Evolutionary conservation across 768 basidiomycete genomes (phyloP).

Genomic region (Lactifluus volemus): DNA sequence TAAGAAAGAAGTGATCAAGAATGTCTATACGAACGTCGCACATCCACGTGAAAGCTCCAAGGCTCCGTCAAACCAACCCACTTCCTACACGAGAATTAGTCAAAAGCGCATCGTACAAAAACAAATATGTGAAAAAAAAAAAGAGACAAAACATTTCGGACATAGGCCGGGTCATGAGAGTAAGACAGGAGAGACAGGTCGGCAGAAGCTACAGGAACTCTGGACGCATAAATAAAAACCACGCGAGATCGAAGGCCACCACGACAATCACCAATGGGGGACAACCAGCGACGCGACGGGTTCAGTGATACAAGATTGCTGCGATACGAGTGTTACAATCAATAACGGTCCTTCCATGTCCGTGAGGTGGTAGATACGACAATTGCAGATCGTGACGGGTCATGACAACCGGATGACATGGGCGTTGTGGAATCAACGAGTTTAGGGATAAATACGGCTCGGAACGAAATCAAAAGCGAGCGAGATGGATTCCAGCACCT

Average conservation of each 20-base stretch:
- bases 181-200: not conserved
- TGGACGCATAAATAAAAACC: constrained; percentile 11
- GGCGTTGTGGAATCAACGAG: constrained; percentile 9
- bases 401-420: constrained; percentile 16
- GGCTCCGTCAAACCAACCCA: not conserved
- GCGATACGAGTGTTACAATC: constrained; percentile 15
- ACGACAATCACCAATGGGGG: not conserved
- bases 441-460: constrained; percentile 15
- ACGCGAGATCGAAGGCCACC: constrained; percentile 7
- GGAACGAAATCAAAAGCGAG: constrained; percentile 13
- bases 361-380: constrained; percentile 21
- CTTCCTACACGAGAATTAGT: constrained; percentile 4
- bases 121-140: not conserved
- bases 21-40: constrained; percentile 4
- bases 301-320: constrained; percentile 16
- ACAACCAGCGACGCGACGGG: constrained; percentile 3
- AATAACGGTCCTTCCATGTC: constrained; percentile 19
- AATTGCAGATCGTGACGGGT: constrained; percentile 21
- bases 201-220: constrained; percentile 15
- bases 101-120: constrained; percentile 13
- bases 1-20: not conserved
- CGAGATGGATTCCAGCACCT: constrained; percentile 19
- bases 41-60: constrained; percentile 3
- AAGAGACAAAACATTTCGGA: not conserved
- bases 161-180: constrained; percentile 6